A percentile compares a stretch with the other conserved stretches of the same genome.
These are phyloP conservation scores for Neurospora sp. DNA, from an alignment of 495 filamentous ascomycete species.

Conservation along the genomic window DNA sequence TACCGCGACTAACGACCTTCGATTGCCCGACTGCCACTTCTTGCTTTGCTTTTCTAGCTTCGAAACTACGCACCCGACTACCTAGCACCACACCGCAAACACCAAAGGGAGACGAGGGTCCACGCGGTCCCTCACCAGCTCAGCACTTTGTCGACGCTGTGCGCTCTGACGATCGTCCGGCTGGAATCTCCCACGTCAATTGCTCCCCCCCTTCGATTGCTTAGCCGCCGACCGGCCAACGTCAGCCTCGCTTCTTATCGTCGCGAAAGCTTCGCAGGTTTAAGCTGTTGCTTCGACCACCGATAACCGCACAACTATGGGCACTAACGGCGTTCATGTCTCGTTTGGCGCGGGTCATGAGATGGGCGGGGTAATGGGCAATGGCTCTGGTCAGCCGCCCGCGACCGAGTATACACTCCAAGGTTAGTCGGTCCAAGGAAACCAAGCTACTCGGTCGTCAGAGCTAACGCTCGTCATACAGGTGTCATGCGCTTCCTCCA, in stretches of 20 bases:
- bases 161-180: background rate
- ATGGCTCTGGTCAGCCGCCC: constrained; percentile 50
- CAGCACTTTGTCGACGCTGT: background rate
- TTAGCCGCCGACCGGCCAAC: background rate
- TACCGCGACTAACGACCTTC: background rate
- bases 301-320: constrained; percentile 40
- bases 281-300: background rate
- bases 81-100: background rate
- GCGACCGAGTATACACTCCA: constrained; percentile 98
- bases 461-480: constrained; percentile 25
- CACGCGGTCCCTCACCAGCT: background rate
- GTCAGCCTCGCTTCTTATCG: background rate
- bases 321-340: constrained; percentile 49
- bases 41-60: background rate
- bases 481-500: constrained; percentile 99
- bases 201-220: background rate
- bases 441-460: background rate
- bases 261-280: background rate
- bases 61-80: background rate
- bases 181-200: background rate
- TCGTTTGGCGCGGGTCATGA: constrained; percentile 39
- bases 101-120: background rate
- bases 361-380: constrained; percentile 23
- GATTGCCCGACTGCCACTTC: background rate
- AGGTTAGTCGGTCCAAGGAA: constrained; percentile 44